These are phyloP conservation scores for Ilyonectria mors-panacis DNA, from an alignment of 2,329 filamentous ascomycete genomes.

Conservation along the genomic window DNA sequence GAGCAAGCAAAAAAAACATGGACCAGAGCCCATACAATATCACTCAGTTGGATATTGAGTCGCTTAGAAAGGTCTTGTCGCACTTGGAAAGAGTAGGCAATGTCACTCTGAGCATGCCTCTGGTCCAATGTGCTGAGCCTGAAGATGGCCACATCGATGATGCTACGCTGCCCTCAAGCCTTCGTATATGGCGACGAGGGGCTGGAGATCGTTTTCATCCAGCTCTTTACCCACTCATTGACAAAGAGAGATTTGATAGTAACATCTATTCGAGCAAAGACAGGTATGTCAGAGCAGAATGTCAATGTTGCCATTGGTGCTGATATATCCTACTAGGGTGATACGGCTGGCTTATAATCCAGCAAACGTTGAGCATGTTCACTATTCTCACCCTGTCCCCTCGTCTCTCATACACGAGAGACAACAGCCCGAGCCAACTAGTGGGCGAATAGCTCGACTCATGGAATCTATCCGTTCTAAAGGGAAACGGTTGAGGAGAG, in stretches of 20 bases:
- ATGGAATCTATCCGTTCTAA: slow-evolving; percentile 15
- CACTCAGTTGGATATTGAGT: not conserved
- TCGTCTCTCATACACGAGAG: not conserved
- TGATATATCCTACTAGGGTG: not conserved
- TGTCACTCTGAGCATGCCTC: slow-evolving; percentile 21
- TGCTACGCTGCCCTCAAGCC: not conserved
- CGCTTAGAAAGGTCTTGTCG: not conserved
- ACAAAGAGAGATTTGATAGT: not conserved
- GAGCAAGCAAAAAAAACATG: not conserved
- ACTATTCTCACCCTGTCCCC: not conserved
- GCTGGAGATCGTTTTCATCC: slow-evolving; percentile 22
- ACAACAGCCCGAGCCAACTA: not conserved
- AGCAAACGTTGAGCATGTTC: not conserved
- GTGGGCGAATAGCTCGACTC: slow-evolving; percentile 3
- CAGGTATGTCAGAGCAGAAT: slow-evolving; percentile 10
- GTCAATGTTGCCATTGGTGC: not conserved
- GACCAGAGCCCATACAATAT: slow-evolving; percentile 18
- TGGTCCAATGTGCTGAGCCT: not conserved
- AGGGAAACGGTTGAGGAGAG: slow-evolving; percentile 16
- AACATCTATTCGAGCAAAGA: slow-evolving; percentile 1
- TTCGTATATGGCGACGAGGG: slow-evolving; percentile 21
- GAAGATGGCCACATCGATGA: slow-evolving; percentile 18
- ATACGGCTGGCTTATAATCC: slow-evolving; percentile 7
- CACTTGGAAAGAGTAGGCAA: not conserved
- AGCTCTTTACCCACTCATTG: not conserved